Percentiles rank a stretch among this genome's conserved stretches.
phyloP scores from a whole-genome alignment of 2,329 filamentous ascomycete species.

The Colletotrichum sublineola region DNA sequence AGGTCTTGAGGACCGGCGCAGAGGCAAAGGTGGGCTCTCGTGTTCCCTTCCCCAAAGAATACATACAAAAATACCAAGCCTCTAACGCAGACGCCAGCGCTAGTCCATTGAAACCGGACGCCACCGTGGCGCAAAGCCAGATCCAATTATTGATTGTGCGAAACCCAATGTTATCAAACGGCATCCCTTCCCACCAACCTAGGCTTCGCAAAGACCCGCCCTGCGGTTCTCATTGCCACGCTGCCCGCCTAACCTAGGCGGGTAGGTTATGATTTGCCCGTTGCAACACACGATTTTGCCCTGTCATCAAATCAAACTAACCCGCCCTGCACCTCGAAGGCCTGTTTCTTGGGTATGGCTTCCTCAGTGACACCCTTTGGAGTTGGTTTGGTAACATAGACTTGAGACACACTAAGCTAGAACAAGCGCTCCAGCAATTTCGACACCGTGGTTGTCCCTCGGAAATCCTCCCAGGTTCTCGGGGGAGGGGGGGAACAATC shows the following conservation, averaged over 20 bases:
- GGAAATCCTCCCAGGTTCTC: background rate
- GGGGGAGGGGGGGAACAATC: background rate
- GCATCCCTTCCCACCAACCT: background rate
- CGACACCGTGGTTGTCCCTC: background rate
- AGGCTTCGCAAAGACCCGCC: slow-evolving; percentile 16
- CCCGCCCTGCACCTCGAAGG: background rate
- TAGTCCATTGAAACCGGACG: slow-evolving; percentile 17
- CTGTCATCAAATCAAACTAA: slow-evolving; percentile 8
- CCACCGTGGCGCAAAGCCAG: slow-evolving; percentile 18
- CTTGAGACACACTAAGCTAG: background rate
- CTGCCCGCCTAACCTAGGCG: slow-evolving; percentile 5
- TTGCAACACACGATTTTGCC: background rate
- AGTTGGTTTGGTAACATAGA: background rate
- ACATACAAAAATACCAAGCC: background rate
- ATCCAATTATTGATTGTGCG: slow-evolving; percentile 28
- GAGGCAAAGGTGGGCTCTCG: background rate
- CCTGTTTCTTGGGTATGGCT: background rate
- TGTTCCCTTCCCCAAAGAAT: slow-evolving; percentile 4
- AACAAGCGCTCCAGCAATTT: background rate
- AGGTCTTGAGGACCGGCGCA: background rate
- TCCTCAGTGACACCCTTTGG: background rate
- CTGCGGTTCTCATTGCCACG: slow-evolving; percentile 14
- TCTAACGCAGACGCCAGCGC: slow-evolving; percentile 13
- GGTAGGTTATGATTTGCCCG: slow-evolving; percentile 6
- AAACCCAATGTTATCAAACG: slow-evolving; percentile 14